phyloP scores from a whole-genome alignment of 495 filamentous ascomycete genomes.

The Tuber umbilicatum region DNA sequence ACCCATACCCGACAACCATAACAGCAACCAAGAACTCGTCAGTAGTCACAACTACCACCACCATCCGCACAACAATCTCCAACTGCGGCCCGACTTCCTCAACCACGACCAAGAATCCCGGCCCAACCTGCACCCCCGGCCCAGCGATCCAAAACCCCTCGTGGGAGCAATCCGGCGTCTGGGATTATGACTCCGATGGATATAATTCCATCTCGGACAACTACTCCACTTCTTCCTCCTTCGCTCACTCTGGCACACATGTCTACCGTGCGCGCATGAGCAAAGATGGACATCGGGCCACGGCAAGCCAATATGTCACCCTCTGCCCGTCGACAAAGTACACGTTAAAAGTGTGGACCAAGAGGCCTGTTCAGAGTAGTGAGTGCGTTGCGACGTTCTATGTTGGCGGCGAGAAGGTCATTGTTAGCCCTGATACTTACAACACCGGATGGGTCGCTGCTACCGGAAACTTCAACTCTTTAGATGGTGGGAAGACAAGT shows the following conservation, averaged over 20 bases:
- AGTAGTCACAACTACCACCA: neutral
- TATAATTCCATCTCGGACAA: constrained; percentile 4
- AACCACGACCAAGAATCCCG: neutral
- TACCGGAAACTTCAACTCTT: neutral
- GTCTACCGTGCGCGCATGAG: neutral
- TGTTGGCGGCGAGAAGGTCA: constrained; percentile 6
- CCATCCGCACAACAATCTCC: neutral
- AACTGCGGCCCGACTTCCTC: constrained; percentile 6
- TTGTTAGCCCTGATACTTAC: neutral
- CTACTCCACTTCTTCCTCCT: constrained; percentile 9
- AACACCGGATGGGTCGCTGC: constrained; percentile 7
- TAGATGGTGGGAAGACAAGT: neutral
- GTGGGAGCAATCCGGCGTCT: neutral
- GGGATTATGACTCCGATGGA: neutral
- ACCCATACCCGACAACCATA: neutral
- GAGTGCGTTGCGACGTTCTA: constrained; percentile 15
- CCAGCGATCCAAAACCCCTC: neutral
- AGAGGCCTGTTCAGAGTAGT: neutral
- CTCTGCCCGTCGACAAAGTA: constrained; percentile 9
- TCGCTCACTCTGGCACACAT: neutral
- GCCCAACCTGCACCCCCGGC: neutral
- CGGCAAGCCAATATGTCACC: constrained; percentile 9
- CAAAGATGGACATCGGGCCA: neutral
- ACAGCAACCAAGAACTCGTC: neutral
- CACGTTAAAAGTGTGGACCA: constrained; percentile 14